Percentiles rank a stretch among this genome's conserved stretches.
These are phyloP conservation scores for Cladophialophora psammophila DNA, from an alignment of 2,329 filamentous ascomycete species.

Conservation along the genomic window DNA sequence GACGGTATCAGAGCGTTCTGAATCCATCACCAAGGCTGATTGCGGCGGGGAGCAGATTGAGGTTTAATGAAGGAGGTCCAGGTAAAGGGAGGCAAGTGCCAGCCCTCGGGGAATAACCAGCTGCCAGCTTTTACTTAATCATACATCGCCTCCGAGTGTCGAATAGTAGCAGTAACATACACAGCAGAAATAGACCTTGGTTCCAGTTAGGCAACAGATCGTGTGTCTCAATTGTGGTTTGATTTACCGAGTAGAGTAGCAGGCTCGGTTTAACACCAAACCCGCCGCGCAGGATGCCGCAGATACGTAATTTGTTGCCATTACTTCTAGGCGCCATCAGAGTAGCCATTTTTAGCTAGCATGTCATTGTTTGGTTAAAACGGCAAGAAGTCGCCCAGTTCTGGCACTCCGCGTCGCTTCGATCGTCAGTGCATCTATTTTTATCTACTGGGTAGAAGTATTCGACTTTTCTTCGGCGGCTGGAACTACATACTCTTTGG, in stretches of 20 bases:
- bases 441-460: no score
- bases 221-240: not conserved
- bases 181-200: not conserved
- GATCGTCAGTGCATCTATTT: no score
- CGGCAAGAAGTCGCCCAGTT: no score
- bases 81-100: not conserved
- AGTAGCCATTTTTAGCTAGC: not conserved
- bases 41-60: not conserved
- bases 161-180: not conserved
- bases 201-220: constrained; percentile 11
- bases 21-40: constrained; percentile 35
- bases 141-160: not conserved
- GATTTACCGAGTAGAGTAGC: not conserved
- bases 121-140: not conserved
- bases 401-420: no score
- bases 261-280: not conserved
- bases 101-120: constrained; percentile 3
- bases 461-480: no score
- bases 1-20: constrained; percentile 41
- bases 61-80: not conserved
- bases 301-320: constrained; percentile 2
- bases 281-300: not conserved
- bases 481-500: no score
- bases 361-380: no score
- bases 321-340: not conserved